phyloP scores from a whole-genome alignment of 495 filamentous ascomycete genomes.

The Neurospora sp. region DNA sequence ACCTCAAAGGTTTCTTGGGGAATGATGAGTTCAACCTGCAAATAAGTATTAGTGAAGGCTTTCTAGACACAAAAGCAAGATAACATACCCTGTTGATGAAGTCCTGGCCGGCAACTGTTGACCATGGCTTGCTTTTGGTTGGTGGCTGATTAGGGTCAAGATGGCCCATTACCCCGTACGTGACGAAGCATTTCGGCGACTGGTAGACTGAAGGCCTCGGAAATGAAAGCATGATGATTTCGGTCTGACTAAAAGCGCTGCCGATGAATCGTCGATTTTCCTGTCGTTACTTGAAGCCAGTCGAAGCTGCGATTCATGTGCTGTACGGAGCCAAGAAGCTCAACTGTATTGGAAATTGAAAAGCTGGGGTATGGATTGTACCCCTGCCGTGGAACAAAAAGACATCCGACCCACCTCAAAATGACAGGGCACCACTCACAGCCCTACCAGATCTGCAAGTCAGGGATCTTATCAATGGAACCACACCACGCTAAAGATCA shows the following conservation, averaged over 20 bases:
- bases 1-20: slow-evolving; percentile 54
- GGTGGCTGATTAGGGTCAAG: slow-evolving; percentile 63
- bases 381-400: neutral
- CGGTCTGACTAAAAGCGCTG: neutral
- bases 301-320: neutral
- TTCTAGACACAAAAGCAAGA: neutral
- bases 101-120: slow-evolving; percentile 53
- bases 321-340: neutral
- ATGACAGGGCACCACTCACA: neutral
- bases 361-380: neutral
- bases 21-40: slow-evolving; percentile 63
- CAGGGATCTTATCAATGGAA: neutral
- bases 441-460: neutral
- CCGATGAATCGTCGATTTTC: neutral
- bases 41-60: neutral
- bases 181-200: slow-evolving; percentile 65
- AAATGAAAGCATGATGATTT: slow-evolving; percentile 48
- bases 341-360: neutral
- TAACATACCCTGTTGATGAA: slow-evolving; percentile 63
- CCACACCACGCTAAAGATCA: neutral
- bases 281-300: neutral
- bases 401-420: fast-evolving
- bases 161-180: slow-evolving; percentile 52
- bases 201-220: slow-evolving; percentile 43
- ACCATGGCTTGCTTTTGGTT: slow-evolving; percentile 63